These are phyloP conservation scores for Backusella morwellensis DNA, from an alignment of 192 early-diverging fungal genomes.

Conservation along the genomic window DNA sequence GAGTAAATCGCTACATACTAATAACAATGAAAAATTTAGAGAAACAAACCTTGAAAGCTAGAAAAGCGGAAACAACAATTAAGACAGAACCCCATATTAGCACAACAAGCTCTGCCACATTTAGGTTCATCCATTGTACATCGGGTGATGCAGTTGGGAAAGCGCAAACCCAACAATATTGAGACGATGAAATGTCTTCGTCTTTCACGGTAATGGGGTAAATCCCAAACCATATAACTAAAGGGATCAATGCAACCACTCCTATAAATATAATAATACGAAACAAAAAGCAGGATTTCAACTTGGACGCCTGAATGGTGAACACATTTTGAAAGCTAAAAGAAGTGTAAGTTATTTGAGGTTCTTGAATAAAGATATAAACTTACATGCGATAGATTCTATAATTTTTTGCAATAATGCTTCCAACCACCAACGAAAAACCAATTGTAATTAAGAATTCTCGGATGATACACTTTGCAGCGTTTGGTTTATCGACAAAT, in stretches of 20 bases:
- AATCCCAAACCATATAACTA: constrained; percentile 18
- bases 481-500: constrained; percentile 29
- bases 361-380: background rate
- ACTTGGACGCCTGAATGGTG: constrained; percentile 28
- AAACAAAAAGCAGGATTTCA: constrained; percentile 24
- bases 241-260: background rate
- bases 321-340: constrained; percentile 27
- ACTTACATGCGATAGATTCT: constrained; percentile 37
- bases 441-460: constrained; percentile 38
- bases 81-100: constrained; percentile 3
- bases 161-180: constrained; percentile 16
- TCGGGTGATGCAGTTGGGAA: constrained; percentile 19
- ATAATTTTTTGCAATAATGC: constrained; percentile 53
- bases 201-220: background rate
- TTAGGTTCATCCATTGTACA: constrained; percentile 19
- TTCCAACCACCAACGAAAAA: constrained; percentile 42
- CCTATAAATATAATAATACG: constrained; percentile 12
- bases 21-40: background rate
- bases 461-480: constrained; percentile 27
- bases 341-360: background rate
- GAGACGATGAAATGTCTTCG: background rate
- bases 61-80: constrained; percentile 24
- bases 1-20: background rate
- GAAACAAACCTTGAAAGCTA: constrained; percentile 37
- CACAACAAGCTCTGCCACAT: constrained; percentile 24